phyloP scores from a whole-genome alignment of 169 alveolate genomes.

The Plasmodium vivax region DNA sequence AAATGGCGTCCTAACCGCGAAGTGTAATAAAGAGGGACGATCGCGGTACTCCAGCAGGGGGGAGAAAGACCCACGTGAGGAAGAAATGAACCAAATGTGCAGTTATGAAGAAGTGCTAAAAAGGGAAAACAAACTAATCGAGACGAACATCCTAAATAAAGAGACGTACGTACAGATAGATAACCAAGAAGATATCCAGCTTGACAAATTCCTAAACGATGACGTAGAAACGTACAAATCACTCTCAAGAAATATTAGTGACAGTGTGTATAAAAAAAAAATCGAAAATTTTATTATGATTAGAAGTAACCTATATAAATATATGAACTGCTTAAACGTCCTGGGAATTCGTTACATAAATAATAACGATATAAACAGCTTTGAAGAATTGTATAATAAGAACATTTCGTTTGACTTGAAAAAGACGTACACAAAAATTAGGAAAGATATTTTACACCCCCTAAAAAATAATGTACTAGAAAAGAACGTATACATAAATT shows the following conservation, averaged over 20 bases:
- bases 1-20: not conserved
- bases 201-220: conserved; percentile 57
- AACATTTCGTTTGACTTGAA: conserved; percentile 47
- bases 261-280: conserved; percentile 67
- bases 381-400: conserved; percentile 21
- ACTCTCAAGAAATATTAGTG: conserved; percentile 65
- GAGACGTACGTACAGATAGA: conserved; percentile 73
- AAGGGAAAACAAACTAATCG: conserved; percentile 3
- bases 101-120: not conserved
- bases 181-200: conserved; percentile 55
- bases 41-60: not conserved
- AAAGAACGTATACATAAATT: conserved; percentile 72
- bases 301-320: conserved; percentile 66
- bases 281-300: conserved; percentile 72
- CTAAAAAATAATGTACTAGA: conserved; percentile 66
- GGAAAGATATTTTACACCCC: conserved; percentile 75
- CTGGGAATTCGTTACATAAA: conserved; percentile 63
- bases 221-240: conserved; percentile 52
- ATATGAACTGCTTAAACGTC: conserved; percentile 74
- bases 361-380: conserved; percentile 74
- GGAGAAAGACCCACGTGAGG: not conserved
- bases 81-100: not conserved
- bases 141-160: conserved; percentile 37
- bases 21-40: not conserved
- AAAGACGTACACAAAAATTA: conserved; percentile 56